Evolutionary conservation across 129 eudicot genomes (phyloP), one percentile per base, ranked within the genome.

Genomic region (Sambucus nigra): DNA sequence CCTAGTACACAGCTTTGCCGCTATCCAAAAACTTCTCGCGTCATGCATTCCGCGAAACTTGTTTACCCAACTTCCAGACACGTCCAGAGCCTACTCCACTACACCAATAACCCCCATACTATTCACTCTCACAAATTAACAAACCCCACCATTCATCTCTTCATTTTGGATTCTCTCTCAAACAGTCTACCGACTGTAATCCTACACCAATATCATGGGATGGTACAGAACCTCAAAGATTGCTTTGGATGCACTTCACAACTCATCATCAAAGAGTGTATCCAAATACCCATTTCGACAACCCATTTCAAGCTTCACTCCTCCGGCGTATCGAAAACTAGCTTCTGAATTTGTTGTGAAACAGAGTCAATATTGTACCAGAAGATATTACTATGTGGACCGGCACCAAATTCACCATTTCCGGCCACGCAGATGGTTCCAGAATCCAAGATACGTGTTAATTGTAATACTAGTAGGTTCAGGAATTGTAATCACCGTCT

Each of bases 341-440:
- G 53, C 55, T 9, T 71, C 52, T 52, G 61, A 47, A 44, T 28
- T 25, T 22, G 62, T 44, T 5, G 19, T 49, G 25, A 51, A 55
- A 18, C 59, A 51, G 48, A 23, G 50, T n/a, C n/a, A n/a, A n/a
- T n/a, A n/a, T n/a, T n/a, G n/a, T n/a, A n/a, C n/a, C n/a, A n/a
- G n/a, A 40, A 59, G 93, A 55, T 31, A 55, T 60, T 89, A 89
- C 62, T 73, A 76, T 23, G 95, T 81, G 13, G 97, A 81, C 67
- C 32, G 77, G 2, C 11, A 59, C 21, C 78, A 70, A 25, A 55
- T 81, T 63, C 49, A 59, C 50, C 94, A 89, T 61, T 89, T 84
- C 51, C 58, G 94, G 3, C 78, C 48, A 25, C 61, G 32, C 10
- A 49, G 60, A 8, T 81, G 86, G 95, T 63, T 55, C 32, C 55